Evolutionary conservation across 2,329 filamentous ascomycete species (phyloP).

Genomic region (Aureobasidium sp.): DNA sequence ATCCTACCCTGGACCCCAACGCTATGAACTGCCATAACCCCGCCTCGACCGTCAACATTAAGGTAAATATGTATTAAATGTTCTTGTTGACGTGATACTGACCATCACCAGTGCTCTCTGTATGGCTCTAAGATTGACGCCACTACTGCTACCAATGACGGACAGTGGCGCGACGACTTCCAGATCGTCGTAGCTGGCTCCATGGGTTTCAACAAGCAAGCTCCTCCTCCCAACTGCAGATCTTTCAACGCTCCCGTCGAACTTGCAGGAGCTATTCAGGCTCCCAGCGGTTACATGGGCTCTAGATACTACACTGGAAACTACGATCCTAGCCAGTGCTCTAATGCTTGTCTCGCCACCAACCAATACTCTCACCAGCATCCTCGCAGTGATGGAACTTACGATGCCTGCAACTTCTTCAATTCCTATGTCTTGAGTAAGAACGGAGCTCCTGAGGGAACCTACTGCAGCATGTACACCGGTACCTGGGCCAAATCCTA

Average conservation of each 20-base stretch:
- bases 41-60: conserved; percentile 35
- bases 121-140: conserved; percentile 36
- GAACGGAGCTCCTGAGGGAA: conserved; percentile 41
- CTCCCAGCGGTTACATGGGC: conserved; percentile 31
- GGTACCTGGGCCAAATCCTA: conserved; percentile 26
- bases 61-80: too few species aligned
- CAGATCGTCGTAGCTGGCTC: conserved; percentile 47
- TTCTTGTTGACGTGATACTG: too few species aligned
- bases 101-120: conserved; percentile 39
- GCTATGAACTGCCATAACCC: conserved; percentile 38
- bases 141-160: conserved; percentile 36
- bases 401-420: conserved; percentile 33
- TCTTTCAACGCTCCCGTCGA: conserved; percentile 30
- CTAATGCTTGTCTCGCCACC: conserved; percentile 29
- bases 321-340: conserved; percentile 30
- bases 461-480: conserved; percentile 44
- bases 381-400: conserved; percentile 26
- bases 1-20: conserved; percentile 38
- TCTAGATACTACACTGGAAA: conserved; percentile 11
- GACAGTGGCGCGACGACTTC: conserved; percentile 39
- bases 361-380: conserved; percentile 30
- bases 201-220: conserved; percentile 39
- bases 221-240: conserved; percentile 24
- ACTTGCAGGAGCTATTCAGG: conserved; percentile 39
- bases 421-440: conserved; percentile 44